These are phyloP conservation scores for Tuctoria greenei DNA, from an alignment of 176 grass and related monocot genomes.

Conservation along the genomic window DNA sequence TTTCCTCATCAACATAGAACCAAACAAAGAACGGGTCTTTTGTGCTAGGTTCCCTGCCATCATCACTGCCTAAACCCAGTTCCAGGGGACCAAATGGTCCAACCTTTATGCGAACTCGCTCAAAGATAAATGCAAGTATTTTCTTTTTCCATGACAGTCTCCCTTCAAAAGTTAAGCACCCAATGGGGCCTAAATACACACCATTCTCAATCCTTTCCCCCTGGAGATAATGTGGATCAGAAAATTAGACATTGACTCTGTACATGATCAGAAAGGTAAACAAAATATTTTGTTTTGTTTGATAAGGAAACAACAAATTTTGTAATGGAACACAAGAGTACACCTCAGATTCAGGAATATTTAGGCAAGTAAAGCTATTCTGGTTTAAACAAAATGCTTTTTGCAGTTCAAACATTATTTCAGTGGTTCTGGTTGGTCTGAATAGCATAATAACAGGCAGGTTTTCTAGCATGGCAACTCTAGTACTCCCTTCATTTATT, in stretches of 20 bases:
- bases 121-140: constrained; percentile 89
- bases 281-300: neutral
- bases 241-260: neutral
- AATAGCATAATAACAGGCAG: neutral
- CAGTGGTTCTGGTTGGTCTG: neutral
- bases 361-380: neutral
- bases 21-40: constrained; percentile 91
- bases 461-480: neutral
- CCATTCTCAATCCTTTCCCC: constrained; percentile 87
- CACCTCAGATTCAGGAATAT: neutral
- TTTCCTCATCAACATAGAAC: constrained; percentile 93
- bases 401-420: neutral
- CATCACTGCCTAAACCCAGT: constrained; percentile 40
- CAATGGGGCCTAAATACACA: constrained; percentile 66
- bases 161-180: constrained; percentile 74
- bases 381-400: neutral
- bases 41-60: constrained; percentile 58
- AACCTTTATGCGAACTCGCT: constrained; percentile 60
- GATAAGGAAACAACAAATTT: neutral
- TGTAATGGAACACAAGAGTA: neutral
- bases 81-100: constrained; percentile 72
- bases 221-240: constrained; percentile 41
- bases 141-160: constrained; percentile 84
- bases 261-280: neutral
- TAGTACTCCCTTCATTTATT: neutral